Base-by-base conservation (phyloP, 805 yeast species). In the Yarrowia deformans region DNA sequence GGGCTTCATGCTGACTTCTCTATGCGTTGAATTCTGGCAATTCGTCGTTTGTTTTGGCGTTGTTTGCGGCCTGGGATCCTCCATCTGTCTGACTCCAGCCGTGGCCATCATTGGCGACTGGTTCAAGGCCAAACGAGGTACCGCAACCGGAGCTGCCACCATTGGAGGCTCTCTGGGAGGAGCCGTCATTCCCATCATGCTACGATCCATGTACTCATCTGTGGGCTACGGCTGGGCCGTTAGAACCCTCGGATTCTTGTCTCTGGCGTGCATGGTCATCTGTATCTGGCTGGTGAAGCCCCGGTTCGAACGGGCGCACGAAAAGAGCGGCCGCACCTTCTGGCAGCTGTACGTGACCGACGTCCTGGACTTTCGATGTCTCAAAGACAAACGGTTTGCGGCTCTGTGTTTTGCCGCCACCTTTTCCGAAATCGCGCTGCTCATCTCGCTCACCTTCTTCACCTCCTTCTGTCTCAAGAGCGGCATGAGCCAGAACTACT, bases 101-200 rank as follows among this genome's bases (percentile, higher is more conserved):
- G 81, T 89, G 2, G 84, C 90, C 8, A 86, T 85, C 18, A 82
- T 88, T 0, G 85, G 88, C 34, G 91, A 89, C 70, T 89, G 90
- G 88, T 89, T 89, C 75, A 78, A 81, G 46, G 78, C 77, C 42
- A 87, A 81, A 72, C 80, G 93, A 73, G 93, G 89, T 0, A 80
- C 82, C 70, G 89, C 88, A 0, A 79, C 82, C 14, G 84, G 86
- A 29, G 70, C 82, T 0, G 85, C 87, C 0, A 82, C 85, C 2
- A 79, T 82, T 69, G 88, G 88, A 19, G 88, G 88, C 1, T 84
- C 87, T 4, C 68, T 86, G 19, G 89, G 89, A 29, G 89, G 89
- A 50, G 79, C 85, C 69, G 72, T 82, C 12, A 83, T 87, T 77
- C 88, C 90, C 3, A 76, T 85, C 64, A 81, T 86, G 77, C 79